Evolutionary conservation across 202 grass and related monocot species (phyloP), one percentile per base, ranked within the genome.

Genomic region (Musa balbisiana): DNA sequence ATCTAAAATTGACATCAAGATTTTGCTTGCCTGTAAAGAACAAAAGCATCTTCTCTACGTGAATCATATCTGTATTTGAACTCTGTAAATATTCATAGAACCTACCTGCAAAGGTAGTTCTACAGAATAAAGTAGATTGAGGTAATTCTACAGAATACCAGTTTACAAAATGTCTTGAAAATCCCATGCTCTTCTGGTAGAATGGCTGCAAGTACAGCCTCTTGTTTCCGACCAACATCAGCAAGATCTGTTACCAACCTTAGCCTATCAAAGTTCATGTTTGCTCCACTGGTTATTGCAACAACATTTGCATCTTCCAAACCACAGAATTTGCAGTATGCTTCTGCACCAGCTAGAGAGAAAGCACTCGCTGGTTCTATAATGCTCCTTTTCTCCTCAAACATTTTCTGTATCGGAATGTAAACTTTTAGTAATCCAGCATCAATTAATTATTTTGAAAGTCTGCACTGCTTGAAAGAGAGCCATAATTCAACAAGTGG

Each of bases 11-110:
- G 79, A 33, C 33, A 43, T 43, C 33, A 43, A 43, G 8, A 17
- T 25, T 10, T 43, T 22, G 75, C 29, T 54, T 83, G 83, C 91
- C 94, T 94, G 79, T 98, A 94, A 58, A 94, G 81, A 84, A 98
- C 85, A 93, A 98, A 90, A 67, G 94, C 91, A 89, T 84, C 81
- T 82, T 89, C 84, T 82, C 84, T 67, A 64, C 79, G 72, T 52
- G 81, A 87, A 84, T 92, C 88, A 62, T 98, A 98, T 94, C 94
- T 92, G 82, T 94, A 94, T 72, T 93, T 98, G 78, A 98, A 98
- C 83, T 98, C 94, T 23, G 94, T 98, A 27, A 73, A 98, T 98
- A 84, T 98, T 98, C 91, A 98, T 93, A 70, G 71, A 66, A 6
- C 91, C 91, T 80, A 98, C 88, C 94, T 98, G 79, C 82, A 94